Evolutionary conservation across 148 eudicot species (phyloP).

Genomic region (Talinum fruticosum): DNA sequence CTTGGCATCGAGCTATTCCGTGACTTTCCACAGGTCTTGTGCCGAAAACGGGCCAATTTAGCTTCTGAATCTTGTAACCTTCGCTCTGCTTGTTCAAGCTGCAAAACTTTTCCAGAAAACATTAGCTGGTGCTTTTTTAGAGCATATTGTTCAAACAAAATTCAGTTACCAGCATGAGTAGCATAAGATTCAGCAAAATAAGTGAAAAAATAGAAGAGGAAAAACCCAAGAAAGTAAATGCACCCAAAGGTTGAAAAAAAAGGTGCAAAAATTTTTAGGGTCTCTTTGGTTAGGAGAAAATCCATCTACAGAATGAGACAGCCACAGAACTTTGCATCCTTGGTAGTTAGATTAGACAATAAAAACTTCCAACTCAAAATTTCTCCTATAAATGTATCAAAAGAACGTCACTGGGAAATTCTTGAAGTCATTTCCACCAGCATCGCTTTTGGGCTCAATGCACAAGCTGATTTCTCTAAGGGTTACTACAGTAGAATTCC

Average conservation of each 20-base stretch:
- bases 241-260: background rate
- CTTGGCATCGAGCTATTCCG: slow-evolving; percentile 29
- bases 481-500: background rate
- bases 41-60: slow-evolving; percentile 62
- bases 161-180: background rate
- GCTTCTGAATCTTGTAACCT: slow-evolving; percentile 58
- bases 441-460: no score
- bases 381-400: background rate
- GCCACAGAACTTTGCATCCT: background rate
- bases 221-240: background rate
- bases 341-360: background rate
- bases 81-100: slow-evolving; percentile 77
- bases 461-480: background rate
- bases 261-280: background rate
- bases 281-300: background rate
- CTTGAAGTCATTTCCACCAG: background rate
- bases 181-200: background rate
- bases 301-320: background rate
- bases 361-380: background rate
- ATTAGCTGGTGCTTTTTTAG: slow-evolving; percentile 13
- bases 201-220: background rate
- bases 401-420: background rate
- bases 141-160: background rate
- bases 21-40: slow-evolving; percentile 27
- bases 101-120: slow-evolving; percentile 24